phyloP scores from a whole-genome alignment of 1,284 basidiomycete genomes.

The Sanghuangporus baumii region DNA sequence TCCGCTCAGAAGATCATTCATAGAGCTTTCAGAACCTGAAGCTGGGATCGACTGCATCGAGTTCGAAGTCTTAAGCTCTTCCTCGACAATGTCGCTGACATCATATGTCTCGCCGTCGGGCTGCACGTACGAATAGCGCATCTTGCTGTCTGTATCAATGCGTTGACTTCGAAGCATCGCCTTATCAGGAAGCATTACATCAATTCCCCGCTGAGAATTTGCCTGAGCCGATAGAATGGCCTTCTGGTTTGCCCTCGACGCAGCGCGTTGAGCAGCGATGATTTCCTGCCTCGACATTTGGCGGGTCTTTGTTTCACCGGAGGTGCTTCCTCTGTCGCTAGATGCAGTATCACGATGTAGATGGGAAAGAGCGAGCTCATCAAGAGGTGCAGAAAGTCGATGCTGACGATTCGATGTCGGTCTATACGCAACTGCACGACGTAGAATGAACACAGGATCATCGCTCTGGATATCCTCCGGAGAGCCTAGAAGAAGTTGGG shows the following conservation, averaged over 20 bases:
- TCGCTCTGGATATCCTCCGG: slow-evolving; percentile 71
- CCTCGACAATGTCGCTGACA: slow-evolving; percentile 87
- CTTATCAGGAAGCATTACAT: slow-evolving; percentile 79
- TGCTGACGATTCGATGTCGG: slow-evolving; percentile 47
- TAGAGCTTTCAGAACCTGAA: slow-evolving; percentile 16
- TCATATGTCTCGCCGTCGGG: slow-evolving; percentile 84
- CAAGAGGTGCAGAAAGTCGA: slow-evolving; percentile 63
- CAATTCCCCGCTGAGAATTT: slow-evolving; percentile 82
- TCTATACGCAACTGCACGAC: slow-evolving; percentile 69
- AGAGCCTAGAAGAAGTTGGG: slow-evolving; percentile 57
- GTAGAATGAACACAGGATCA: slow-evolving; percentile 88
- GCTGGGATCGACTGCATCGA: slow-evolving; percentile 21
- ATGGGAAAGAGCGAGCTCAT: slow-evolving; percentile 69
- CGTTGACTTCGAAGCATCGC: slow-evolving; percentile 82
- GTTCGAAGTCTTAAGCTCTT: slow-evolving; percentile 53
- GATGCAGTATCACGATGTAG: slow-evolving; percentile 55
- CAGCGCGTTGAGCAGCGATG: slow-evolving; percentile 87
- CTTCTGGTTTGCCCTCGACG: slow-evolving; percentile 78
- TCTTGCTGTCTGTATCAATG: slow-evolving; percentile 59
- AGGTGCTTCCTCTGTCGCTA: slow-evolving; percentile 27
- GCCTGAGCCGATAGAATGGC: slow-evolving; percentile 80
- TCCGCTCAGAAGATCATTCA: slow-evolving; percentile 15
- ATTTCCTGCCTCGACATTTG: slow-evolving; percentile 76
- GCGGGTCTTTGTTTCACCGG: slow-evolving; percentile 35
- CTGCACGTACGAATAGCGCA: slow-evolving; percentile 90